Evolutionary conservation across 1,284 basidiomycete species (phyloP).

Genomic region (Leccinum solheimii): DNA sequence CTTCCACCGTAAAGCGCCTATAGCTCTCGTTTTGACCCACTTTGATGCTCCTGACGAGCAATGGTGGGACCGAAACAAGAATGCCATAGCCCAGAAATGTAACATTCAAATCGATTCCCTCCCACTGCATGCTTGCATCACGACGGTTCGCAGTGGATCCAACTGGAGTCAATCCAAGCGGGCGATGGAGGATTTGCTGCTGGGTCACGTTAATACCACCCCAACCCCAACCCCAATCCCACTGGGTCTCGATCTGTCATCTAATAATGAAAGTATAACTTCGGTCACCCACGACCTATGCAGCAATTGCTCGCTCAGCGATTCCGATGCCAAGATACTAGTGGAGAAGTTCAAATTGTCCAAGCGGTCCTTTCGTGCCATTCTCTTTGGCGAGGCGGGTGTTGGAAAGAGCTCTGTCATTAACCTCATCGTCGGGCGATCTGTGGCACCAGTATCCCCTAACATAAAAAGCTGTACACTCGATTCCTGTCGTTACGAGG

Average conservation of each 20-base stretch:
- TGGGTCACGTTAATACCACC: background rate
- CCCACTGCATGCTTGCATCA: background rate
- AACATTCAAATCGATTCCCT: background rate
- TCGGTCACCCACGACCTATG: background rate
- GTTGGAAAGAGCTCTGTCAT: constrained; percentile 32
- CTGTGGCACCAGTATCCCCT: constrained; percentile 16
- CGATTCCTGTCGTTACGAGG: constrained; percentile 15
- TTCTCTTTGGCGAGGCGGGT: constrained; percentile 32
- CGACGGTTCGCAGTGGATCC: background rate
- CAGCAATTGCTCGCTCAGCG: constrained; percentile 12
- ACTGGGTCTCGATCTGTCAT: background rate
- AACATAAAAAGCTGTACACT: constrained; percentile 24
- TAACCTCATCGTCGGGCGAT: constrained; percentile 24
- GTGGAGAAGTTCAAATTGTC: background rate
- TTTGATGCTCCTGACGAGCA: constrained; percentile 27
- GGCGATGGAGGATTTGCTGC: background rate
- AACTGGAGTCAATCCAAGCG: background rate
- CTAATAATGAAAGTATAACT: background rate
- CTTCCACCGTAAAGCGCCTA: constrained; percentile 28
- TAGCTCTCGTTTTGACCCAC: constrained; percentile 41
- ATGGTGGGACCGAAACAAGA: constrained; percentile 25
- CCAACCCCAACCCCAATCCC: background rate
- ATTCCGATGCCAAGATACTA: constrained; percentile 8
- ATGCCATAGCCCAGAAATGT: background rate
- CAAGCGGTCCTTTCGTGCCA: constrained; percentile 15